Percentiles rank a stretch among this genome's conserved stretches.
These are phyloP conservation scores for Globisporangium solare DNA, from an alignment of 352 stramenopile species.

Conservation along the genomic window DNA sequence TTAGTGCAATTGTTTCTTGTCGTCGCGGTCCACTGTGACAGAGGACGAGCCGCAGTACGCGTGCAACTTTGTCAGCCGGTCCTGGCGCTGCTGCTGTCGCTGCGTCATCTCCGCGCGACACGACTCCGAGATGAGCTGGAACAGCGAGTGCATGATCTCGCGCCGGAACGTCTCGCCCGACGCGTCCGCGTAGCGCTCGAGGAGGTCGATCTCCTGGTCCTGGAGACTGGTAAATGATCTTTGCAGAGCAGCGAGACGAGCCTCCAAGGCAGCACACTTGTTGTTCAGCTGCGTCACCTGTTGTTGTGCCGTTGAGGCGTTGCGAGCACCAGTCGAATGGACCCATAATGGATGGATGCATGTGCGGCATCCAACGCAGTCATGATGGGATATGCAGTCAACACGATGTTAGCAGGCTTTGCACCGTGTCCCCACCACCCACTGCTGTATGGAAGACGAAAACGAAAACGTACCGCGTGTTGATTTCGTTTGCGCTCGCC, in stretches of 20 bases:
- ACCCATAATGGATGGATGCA: neutral
- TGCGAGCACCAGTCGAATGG: conserved; percentile 1
- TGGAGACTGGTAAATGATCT: conserved; percentile 16
- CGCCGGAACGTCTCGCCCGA: conserved; percentile 19
- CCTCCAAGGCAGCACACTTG: conserved; percentile 34
- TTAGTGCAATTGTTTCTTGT: conserved; percentile 23
- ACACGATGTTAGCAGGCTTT: neutral
- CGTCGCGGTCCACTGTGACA: conserved; percentile 40
- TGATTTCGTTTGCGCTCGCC: conserved; percentile 43
- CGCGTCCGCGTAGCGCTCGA: conserved; percentile 25
- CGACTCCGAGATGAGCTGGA: conserved; percentile 17
- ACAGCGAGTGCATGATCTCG: conserved; percentile 21
- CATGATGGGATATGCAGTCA: neutral
- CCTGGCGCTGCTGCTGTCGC: conserved; percentile 17
- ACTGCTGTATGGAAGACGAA: neutral
- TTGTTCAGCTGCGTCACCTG: conserved; percentile 42
- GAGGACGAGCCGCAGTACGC: conserved; percentile 65
- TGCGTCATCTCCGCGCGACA: conserved; percentile 26
- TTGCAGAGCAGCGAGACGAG: conserved; percentile 29
- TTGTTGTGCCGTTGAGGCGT: neutral
- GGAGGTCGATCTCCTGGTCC: conserved; percentile 32
- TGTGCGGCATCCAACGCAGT: neutral
- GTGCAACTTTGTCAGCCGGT: conserved; percentile 40
- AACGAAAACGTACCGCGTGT: conserved; percentile 23
- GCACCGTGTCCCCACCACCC: neutral